Evolutionary conservation across 768 basidiomycete species (phyloP), one percentile per base, ranked within the genome.

Genomic region (Boletus reticulatus): DNA sequence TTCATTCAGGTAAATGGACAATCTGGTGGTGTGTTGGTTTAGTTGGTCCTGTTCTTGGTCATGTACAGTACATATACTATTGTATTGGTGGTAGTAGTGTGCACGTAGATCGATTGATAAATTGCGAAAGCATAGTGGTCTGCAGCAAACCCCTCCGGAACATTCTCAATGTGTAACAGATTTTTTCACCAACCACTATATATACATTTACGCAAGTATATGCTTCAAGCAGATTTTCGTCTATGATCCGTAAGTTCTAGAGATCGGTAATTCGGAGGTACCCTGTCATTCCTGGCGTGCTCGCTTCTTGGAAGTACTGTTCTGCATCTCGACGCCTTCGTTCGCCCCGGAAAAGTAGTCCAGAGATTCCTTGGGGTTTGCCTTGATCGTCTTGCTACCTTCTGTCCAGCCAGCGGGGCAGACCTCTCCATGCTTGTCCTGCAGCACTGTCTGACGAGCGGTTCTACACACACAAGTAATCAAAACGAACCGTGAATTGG

Each of bases 401-500:
- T 92, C 86, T 16, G 77, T 84, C 94, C 94, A 96, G 73, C 91
- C 92, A 13, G 85, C 88, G 16, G 94, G 94, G 78, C 94, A 96
- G 20, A 94, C 94, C 70, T 97, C 93, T 24, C 94, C 94, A 67
- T 93, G 82, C 70, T 86, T 77, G 57, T 96, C 94, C 90, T 67
- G 49, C 16, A 20, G 4, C 27, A 6, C 29, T 4, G 5, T 1
- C 24, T 65, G 2, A 56, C 5, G 6, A 39, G 6, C 9, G 3
- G 13, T 36, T 17, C 24, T 12, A 50, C 10, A 2, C 11, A 45
- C 17, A 27, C 49, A 46, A 46, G 31, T 4, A 14, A 6, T 43
- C 31, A 32, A 6, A 6, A 76, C 84, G 41, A 67, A 91, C 89
- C 13, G 84, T 84, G 72, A 89, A 93, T 67, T 95, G 93, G 88